Base-by-base conservation (phyloP, 148 eudicot genomes). In the Rhododendron kiyosumense region DNA sequence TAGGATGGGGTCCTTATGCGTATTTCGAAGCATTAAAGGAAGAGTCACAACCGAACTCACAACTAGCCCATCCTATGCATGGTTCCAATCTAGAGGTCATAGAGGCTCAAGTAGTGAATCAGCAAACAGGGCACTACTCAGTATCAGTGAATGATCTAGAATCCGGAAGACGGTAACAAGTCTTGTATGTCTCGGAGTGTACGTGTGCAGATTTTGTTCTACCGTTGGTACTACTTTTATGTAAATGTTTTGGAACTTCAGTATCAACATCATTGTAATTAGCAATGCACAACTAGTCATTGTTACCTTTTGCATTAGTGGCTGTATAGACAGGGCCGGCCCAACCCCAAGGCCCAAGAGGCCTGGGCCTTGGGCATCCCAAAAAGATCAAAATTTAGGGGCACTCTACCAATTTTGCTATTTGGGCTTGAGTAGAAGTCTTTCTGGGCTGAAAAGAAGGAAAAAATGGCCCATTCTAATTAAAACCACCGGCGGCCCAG, bases 1-100 rank as follows among this genome's bases (percentile, higher is more conserved):
- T 57, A 91, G 92, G 91, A 54, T 91, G 90, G 87, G 88, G 90
- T 43, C 86, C 89, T 2, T 88, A 89, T 76, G 92, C 92, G n/a
- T 91, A 85, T 88, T 87, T 86, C 71, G 79, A 79, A 73, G 90
- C 90, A 36, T 4, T 85, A 81, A 20, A 71, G 18, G 89, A 85
- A 84, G 87, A 79, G 49, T 77, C 28, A 2, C 38, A 24, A 12
- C 30, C 76, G 30, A 59, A 57, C 57, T 24, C 81, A 22, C 86
- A 78, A 59, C 48, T 65, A 2, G 24, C 30, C 54, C 17, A 81
- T 63, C 63, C 78, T 13, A 6, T 4, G 32, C 45, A 46, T 79
- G 83, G 63, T 26, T 54, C 41, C 34, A 59, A 20, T 57, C 4
- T 41, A 38, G 82, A 77, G 46, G 46, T 9, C 48, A 15, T 48